Evolutionary conservation across 2,329 filamentous ascomycete species (phyloP), one percentile per base, ranked within the genome.

Genomic region (Fusarium compactum): DNA sequence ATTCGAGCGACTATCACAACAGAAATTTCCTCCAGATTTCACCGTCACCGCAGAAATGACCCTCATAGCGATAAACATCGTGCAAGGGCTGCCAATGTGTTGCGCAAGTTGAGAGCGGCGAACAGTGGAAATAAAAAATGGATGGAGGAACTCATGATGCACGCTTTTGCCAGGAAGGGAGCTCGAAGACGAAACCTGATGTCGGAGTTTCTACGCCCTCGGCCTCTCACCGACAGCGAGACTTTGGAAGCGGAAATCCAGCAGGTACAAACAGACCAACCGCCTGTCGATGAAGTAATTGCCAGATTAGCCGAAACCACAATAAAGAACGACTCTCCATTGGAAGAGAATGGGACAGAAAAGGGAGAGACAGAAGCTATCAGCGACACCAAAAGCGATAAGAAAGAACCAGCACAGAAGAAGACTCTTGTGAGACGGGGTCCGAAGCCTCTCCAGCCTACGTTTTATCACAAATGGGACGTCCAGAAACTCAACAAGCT

Each of bases 161-260:
- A 82, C 22, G 84, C 82, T 2, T 89, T 89, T 71, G 89, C 86
- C 9, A 82, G 88, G 30, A 70, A 77, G 1, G 89, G 89, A 20
- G 81, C 80, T 58, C 80, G 85, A 34, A 82, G 88, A 45, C 83
- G 86, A 16, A 74, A 83, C 53, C 80, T 91, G 4, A 68, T 86
- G 41, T 68, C 77, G 0, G 69, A 80, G 1, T 78, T 88, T 65
- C 67, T 82, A 58, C 70, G 68, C 5, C 69, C 74, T 1, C 76
- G 80, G 8, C 76, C 82, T 4, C 82, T 85, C 0, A 69, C 70
- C 30, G 78, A 85, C 72, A 80, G 84, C 2, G 71, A 78, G 5
- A 80, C 81, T 15, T 74, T 89, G 3, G 80, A 84, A 24, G 65
- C 75, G 8, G 63, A 78, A 25, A 67, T 79, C 6, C 54, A 74